phyloP scores from a whole-genome alignment of 345 rosid species.

The Ceriops decandra region DNA sequence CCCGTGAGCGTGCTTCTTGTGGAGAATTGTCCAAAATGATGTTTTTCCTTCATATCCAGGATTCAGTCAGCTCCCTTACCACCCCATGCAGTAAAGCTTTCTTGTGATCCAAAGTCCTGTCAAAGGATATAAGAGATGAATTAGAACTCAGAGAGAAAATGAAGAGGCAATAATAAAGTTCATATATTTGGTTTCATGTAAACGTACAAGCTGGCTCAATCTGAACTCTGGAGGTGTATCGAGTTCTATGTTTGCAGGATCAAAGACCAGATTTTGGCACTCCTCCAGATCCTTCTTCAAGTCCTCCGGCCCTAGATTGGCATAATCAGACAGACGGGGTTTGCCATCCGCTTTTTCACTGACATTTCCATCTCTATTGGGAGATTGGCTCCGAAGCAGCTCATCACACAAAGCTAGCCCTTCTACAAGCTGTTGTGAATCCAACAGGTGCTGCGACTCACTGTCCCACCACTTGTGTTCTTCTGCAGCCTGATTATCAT shows the following conservation, averaged over 20 bases:
- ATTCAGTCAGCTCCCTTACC: conserved; percentile 40
- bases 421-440: conserved; percentile 90
- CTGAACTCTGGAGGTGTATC: conserved; percentile 94
- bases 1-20: not conserved
- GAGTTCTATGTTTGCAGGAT: conserved; percentile 71
- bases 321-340: conserved; percentile 69
- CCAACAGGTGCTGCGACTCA: conserved; percentile 61
- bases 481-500: conserved; percentile 49
- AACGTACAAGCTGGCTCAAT: conserved; percentile 85
- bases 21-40: not conserved
- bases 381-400: conserved; percentile 73
- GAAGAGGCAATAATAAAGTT: not conserved
- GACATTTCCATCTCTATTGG: conserved; percentile 43
- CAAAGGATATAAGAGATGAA: conserved; percentile 5
- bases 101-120: conserved; percentile 94
- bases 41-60: not conserved
- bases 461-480: conserved; percentile 74
- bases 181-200: not conserved
- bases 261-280: conserved; percentile 65
- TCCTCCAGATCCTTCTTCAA: conserved; percentile 84
- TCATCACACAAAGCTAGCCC: conserved; percentile 81
- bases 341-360: conserved; percentile 36
- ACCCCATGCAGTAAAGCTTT: conserved; percentile 82
- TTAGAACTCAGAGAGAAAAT: not conserved
- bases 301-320: conserved; percentile 57